A percentile compares a stretch with the other conserved stretches of the same genome.
Conservation (phyloP, 441 rosid species). For the Gossypium gossypioides region DNA sequence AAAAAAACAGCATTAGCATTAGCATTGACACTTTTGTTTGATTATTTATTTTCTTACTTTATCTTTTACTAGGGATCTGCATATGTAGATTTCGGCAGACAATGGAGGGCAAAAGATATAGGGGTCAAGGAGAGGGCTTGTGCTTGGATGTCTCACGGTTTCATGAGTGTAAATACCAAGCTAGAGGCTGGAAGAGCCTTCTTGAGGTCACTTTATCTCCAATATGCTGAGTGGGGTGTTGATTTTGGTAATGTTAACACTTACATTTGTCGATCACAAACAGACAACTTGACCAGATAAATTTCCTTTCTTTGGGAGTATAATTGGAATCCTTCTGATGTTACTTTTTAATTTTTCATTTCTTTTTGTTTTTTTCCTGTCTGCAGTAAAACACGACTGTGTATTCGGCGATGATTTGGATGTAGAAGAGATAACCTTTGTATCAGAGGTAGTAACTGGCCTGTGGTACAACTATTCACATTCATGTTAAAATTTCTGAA, state of each 20-base stretch:
- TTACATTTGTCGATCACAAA: not conserved
- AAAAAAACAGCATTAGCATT: not conserved
- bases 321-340: conserved; percentile 8
- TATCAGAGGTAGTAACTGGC: conserved; percentile 48
- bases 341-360: not conserved
- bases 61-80: conserved; percentile 42
- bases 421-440: conserved; percentile 51
- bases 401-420: conserved; percentile 77
- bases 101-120: conserved; percentile 70
- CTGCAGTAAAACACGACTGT: conserved; percentile 78
- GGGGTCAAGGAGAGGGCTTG: conserved; percentile 75
- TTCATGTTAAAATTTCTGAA: conserved; percentile 9
- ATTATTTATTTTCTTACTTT: conserved; percentile 10
- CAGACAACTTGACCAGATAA: not conserved
- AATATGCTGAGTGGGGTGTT: conserved; percentile 83
- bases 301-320: not conserved
- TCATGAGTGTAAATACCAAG: conserved; percentile 72
- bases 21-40: not conserved
- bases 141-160: conserved; percentile 82
- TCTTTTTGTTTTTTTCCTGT: not conserved
- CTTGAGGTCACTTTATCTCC: conserved; percentile 70
- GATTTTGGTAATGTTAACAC: conserved; percentile 62
- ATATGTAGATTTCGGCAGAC: conserved; percentile 46
- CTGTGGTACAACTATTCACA: not conserved
- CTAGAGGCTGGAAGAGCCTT: conserved; percentile 76